Evolutionary conservation across 345 rosid genomes (phyloP), one percentile per base, ranked within the genome.

Genomic region (Bruguiera gymnorhiza): DNA sequence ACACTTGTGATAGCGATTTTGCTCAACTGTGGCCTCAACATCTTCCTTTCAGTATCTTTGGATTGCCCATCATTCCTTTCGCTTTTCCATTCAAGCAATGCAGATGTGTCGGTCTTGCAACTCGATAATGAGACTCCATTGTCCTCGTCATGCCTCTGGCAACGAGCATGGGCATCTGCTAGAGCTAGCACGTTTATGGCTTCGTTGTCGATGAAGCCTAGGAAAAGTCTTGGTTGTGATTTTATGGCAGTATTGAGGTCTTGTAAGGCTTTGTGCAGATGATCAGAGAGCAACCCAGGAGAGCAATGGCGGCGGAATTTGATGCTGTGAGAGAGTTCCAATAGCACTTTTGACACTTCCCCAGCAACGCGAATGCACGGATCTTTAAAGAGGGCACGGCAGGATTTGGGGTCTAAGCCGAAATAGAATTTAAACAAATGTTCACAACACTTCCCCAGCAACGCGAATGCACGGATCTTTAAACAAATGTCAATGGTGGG

Each of bases 221-320:
- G 50, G 50, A 43, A 43, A 43, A 43, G 50, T 43, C 50, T 43
- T 43, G 50, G 50, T 43, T 43, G 50, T 43, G 50, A 43, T 13
- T 43, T 43, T 43, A 43, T 43, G 18, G 50, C 19, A 13, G 4
- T 15, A 15, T 43, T 43, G 50, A 43, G 50, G 50, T 92, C 97
- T 43, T 86, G 89, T 7, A 92, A 72, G 65, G 96, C 92, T 64
- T 88, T 86, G 5, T 89, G 89, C 36, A 92, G 96, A 63, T 85
- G 85, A 58, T 89, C 96, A 3, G 94, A 89, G 70, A 92, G 50
- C 50, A 43, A 3, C 18, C 5, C 50, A 3, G 94, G 96, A 0
- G 97, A 88, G 78, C 94, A 89, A 20, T 82, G 93, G 16, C 92
- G 88, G 29, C 85, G 86, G 64, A 79, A 79, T 54, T 78, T 75